phyloP scores from a whole-genome alignment of 2,329 filamentous ascomycete species.

The Moelleriella libera region DNA sequence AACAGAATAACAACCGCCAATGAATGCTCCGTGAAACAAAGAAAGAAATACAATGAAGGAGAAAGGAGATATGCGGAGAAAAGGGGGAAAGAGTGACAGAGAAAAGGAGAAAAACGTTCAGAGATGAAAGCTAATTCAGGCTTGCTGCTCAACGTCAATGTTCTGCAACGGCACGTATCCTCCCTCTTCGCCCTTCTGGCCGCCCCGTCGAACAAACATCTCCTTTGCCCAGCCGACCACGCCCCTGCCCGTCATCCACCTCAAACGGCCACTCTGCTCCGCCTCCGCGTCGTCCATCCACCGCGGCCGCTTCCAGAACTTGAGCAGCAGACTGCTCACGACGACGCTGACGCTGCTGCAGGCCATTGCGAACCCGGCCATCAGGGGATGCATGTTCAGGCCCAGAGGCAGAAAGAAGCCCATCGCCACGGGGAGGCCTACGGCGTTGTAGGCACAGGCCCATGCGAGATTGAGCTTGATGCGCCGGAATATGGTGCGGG shows the following conservation, averaged over 20 bases:
- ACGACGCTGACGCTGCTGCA: constrained; percentile 84
- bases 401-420: constrained; percentile 87
- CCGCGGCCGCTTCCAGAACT: constrained; percentile 67
- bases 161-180: constrained; percentile 45
- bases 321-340: constrained; percentile 66
- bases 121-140: not conserved
- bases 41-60: too few relatives aligned
- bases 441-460: constrained; percentile 84
- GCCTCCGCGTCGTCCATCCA: constrained; percentile 71
- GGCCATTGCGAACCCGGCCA: constrained; percentile 89
- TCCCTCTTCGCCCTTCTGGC: constrained; percentile 30
- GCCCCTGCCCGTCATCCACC: constrained; percentile 26
- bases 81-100: not conserved
- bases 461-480: constrained; percentile 91
- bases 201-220: constrained; percentile 17
- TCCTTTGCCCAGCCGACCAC: constrained; percentile 28
- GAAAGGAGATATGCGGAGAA: too few relatives aligned
- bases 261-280: constrained; percentile 38
- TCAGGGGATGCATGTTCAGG: constrained; percentile 80
- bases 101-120: not conserved
- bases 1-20: too few relatives aligned
- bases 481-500: constrained; percentile 71
- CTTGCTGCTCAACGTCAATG: constrained; percentile 22
- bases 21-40: too few relatives aligned
- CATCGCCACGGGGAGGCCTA: constrained; percentile 94